These are phyloP conservation scores for Colletotrichum eleusines DNA, from an alignment of 2,329 filamentous ascomycete species.

Conservation along the genomic window DNA sequence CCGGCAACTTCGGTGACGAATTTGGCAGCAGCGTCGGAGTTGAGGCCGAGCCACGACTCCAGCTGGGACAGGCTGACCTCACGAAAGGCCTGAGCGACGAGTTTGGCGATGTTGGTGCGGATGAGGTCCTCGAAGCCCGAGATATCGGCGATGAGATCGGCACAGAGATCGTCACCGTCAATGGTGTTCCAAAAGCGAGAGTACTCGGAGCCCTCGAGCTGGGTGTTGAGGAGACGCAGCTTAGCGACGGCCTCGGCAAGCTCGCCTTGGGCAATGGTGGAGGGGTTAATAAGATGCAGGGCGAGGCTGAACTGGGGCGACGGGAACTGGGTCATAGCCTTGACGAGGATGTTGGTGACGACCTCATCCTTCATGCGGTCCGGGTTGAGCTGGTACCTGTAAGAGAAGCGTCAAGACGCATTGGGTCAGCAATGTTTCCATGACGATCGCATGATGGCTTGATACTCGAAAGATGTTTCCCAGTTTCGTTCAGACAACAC, in stretches of 20 bases:
- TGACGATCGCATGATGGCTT: slow-evolving; percentile 10
- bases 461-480: slow-evolving; percentile 68
- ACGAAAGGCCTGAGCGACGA: slow-evolving; percentile 84
- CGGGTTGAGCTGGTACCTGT: slow-evolving; percentile 99
- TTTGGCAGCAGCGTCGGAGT: slow-evolving; percentile 75
- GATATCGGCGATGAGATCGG: slow-evolving; percentile 94
- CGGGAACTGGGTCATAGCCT: slow-evolving; percentile 96
- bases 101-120: slow-evolving; percentile 87
- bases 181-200: slow-evolving; percentile 92
- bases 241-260: slow-evolving; percentile 93
- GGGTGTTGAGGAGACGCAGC: slow-evolving; percentile 84
- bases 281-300: slow-evolving; percentile 91
- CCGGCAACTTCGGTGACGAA: slow-evolving; percentile 88
- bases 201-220: slow-evolving; percentile 93
- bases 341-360: slow-evolving; percentile 98
- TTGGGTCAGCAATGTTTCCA: slow-evolving; percentile 16
- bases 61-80: slow-evolving; percentile 77
- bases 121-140: slow-evolving; percentile 95
- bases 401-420: slow-evolving; percentile 25
- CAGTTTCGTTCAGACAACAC: slow-evolving; percentile 66
- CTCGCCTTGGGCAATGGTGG: slow-evolving; percentile 74
- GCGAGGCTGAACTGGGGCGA: slow-evolving; percentile 94
- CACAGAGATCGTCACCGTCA: slow-evolving; percentile 94
- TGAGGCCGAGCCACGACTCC: slow-evolving; percentile 81
- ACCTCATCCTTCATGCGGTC: slow-evolving; percentile 97